Conservation (phyloP, 768 basidiomycete species). For the Trametes villosa region DNA sequence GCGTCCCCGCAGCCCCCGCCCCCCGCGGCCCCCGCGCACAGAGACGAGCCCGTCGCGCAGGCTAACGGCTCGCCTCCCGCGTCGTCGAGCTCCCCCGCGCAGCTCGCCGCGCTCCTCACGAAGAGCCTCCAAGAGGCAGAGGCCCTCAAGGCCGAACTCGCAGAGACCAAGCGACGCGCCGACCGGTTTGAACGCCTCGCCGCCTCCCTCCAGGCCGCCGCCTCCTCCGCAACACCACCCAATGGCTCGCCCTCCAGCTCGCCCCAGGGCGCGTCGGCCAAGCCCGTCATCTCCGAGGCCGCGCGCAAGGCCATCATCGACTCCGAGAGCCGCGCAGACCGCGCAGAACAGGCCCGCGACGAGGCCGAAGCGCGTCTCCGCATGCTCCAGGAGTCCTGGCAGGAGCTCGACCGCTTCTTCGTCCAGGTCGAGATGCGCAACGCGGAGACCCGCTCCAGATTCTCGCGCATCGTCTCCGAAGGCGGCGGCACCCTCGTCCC, state of each 20-base stretch:
- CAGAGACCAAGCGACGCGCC: slow-evolving; percentile 44
- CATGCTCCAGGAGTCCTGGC: slow-evolving; percentile 50
- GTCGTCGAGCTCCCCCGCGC: slow-evolving; percentile 43
- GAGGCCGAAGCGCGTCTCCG: slow-evolving; percentile 56
- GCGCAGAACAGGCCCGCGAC: slow-evolving; percentile 57
- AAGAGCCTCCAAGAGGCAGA: slow-evolving; percentile 59
- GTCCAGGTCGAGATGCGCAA: slow-evolving; percentile 47
- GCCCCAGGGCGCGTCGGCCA: slow-evolving; percentile 24
- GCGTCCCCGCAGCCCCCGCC: slow-evolving; percentile 30
- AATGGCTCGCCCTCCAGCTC: slow-evolving; percentile 30
- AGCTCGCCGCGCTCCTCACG: slow-evolving; percentile 61
- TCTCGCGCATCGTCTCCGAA: slow-evolving; percentile 48
- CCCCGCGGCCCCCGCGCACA: slow-evolving; percentile 15
- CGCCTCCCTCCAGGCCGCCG: slow-evolving; percentile 31
- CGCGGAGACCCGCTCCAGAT: slow-evolving; percentile 54
- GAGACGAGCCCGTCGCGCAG: slow-evolving; percentile 20
- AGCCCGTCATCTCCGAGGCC: slow-evolving; percentile 33
- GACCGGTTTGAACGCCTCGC: slow-evolving; percentile 58
- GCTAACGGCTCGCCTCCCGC: slow-evolving; percentile 15
- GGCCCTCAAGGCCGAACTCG: slow-evolving; percentile 53
- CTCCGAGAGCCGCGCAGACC: slow-evolving; percentile 50
- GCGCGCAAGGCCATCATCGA: slow-evolving; percentile 46
- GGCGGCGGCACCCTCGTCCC: slow-evolving; percentile 50
- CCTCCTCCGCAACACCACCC: slow-evolving; percentile 31
- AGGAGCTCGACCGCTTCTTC: slow-evolving; percentile 54